phyloP scores from a whole-genome alignment of 23 red algal species.

The Gracilaria vermiculophylla region DNA sequence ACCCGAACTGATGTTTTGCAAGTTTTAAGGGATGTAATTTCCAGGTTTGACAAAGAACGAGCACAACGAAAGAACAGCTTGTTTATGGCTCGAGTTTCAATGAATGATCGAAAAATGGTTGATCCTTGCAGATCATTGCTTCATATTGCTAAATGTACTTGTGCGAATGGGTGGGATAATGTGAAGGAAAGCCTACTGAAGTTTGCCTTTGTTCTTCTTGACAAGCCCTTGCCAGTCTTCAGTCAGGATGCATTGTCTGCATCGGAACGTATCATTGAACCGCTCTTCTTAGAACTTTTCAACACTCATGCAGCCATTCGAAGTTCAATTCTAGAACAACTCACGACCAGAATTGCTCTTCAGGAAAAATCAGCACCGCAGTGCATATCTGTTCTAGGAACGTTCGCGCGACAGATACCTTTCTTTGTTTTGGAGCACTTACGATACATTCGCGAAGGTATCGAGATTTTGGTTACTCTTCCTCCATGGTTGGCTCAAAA shows the following conservation, averaged over 20 bases:
- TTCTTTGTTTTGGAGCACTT: conserved; percentile 41
- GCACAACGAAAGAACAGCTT: conserved; percentile 15
- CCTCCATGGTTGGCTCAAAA: conserved; percentile 42
- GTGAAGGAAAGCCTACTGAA: conserved; percentile 51
- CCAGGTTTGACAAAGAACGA: conserved; percentile 45
- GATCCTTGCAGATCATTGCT: conserved; percentile 43
- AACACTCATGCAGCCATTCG: conserved; percentile 25
- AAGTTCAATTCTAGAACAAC: conserved; percentile 33
- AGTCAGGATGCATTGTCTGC: background rate
- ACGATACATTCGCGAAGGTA: conserved; percentile 36
- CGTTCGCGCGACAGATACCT: conserved; percentile 20
- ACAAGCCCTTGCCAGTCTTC: conserved; percentile 25
- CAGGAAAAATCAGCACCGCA: conserved; percentile 49
- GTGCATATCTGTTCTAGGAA: conserved; percentile 13
- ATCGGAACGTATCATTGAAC: background rate
- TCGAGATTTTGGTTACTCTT: conserved; percentile 45
- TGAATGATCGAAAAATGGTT: conserved; percentile 38
- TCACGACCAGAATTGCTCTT: conserved; percentile 39
- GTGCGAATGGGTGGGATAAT: conserved; percentile 60
- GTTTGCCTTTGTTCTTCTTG: conserved; percentile 42
- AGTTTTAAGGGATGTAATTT: conserved; percentile 31
- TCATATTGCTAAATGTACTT: conserved; percentile 48
- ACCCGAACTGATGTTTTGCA: conserved; percentile 27
- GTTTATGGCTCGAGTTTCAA: conserved; percentile 38
- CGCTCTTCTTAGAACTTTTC: conserved; percentile 37